A percentile compares a stretch with the other conserved stretches of the same genome.
phyloP scores from a whole-genome alignment of 106 monocot genomes.

The Acorus calamus region DNA sequence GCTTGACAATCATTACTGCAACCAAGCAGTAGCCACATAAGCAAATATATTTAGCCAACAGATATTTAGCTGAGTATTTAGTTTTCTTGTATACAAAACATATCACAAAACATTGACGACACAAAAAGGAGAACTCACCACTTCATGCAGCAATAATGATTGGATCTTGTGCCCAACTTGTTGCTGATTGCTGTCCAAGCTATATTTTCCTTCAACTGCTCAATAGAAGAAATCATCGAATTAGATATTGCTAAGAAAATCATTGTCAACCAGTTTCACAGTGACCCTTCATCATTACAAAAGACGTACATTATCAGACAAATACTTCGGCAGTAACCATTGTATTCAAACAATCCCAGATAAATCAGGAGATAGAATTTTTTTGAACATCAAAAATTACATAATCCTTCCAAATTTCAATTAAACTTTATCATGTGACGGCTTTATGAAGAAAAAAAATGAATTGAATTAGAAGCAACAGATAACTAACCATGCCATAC shows the following conservation, averaged over 20 bases:
- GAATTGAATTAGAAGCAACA: not conserved
- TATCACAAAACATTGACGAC: no score
- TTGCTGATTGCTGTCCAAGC: conserved; percentile 78
- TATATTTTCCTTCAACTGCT: conserved; percentile 73
- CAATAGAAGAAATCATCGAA: conserved; percentile 4
- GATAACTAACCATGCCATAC: conserved; percentile 27
- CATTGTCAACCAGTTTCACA: not conserved
- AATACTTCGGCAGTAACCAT: not conserved
- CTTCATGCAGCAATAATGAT: conserved; percentile 32
- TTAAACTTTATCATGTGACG: no score
- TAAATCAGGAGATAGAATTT: no score
- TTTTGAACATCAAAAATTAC: no score
- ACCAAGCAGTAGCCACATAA: no score
- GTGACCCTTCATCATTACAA: not conserved
- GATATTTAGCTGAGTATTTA: no score
- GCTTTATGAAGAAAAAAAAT: not conserved
- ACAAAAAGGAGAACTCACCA: conserved; percentile 36
- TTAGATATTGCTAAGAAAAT: not conserved
- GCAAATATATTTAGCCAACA: no score
- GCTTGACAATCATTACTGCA: no score
- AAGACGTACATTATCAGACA: not conserved
- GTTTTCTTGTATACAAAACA: no score
- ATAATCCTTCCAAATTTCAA: no score
- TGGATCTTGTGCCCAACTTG: conserved; percentile 44
- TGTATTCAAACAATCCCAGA: not conserved